These are phyloP conservation scores for Cutaneotrichosporon sp. DNA, from an alignment of 1,284 basidiomycete genomes.

Conservation along the genomic window DNA sequence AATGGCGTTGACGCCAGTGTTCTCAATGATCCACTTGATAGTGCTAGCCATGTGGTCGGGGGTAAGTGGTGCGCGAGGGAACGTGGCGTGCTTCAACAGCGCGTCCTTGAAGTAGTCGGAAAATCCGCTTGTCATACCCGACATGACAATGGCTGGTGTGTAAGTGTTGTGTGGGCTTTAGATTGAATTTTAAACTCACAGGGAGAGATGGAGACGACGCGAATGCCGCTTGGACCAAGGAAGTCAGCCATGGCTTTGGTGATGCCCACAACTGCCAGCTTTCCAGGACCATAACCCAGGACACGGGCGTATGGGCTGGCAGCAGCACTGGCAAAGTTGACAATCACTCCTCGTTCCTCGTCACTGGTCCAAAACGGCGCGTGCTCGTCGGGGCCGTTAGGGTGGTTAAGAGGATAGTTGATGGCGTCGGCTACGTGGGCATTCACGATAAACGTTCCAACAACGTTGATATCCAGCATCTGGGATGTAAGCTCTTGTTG, in stretches of 20 bases:
- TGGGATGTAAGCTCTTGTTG: conserved; percentile 2
- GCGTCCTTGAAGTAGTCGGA: conserved; percentile 33
- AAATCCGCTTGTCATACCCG: conserved; percentile 36
- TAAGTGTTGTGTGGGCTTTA: neutral
- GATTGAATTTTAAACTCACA: neutral
- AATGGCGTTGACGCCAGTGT: conserved; percentile 36
- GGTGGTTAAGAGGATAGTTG: conserved; percentile 36
- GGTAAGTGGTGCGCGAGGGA: conserved; percentile 36
- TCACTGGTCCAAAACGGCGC: conserved; percentile 33
- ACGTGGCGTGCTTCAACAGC: conserved; percentile 35
- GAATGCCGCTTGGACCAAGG: conserved; percentile 41
- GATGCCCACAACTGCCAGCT: conserved; percentile 40
- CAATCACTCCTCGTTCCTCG: conserved; percentile 42
- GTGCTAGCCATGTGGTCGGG: conserved; percentile 34
- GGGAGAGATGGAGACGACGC: conserved; percentile 40
- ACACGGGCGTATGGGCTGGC: conserved; percentile 35
- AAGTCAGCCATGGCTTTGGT: conserved; percentile 38
- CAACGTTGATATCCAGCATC: conserved; percentile 42
- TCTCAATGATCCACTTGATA: conserved; percentile 37
- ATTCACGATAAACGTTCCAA: conserved; percentile 40
- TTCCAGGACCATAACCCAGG: conserved; percentile 40
- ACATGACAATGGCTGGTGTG: conserved; percentile 31
- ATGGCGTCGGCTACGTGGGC: conserved; percentile 43
- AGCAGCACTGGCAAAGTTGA: conserved; percentile 44
- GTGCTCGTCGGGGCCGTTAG: conserved; percentile 19